A percentile compares a stretch with the other conserved stretches of the same genome.
phyloP scores from a whole-genome alignment of 805 yeast species.

The Maudiozyma pseudohumilis region DNA sequence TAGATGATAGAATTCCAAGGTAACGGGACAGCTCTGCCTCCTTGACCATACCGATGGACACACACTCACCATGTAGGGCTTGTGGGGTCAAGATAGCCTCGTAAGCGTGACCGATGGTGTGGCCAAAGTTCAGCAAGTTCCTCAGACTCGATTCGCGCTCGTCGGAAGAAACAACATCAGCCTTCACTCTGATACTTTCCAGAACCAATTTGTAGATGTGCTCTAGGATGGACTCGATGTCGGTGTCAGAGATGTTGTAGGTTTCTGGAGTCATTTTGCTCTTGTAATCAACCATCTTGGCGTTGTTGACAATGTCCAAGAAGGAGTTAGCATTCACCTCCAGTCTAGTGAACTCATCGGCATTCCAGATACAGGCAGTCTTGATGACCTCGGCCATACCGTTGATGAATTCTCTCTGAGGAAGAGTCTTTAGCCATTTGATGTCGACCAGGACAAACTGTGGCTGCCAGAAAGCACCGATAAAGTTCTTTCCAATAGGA shows the following conservation, averaged over 20 bases:
- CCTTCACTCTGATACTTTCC: slow-evolving; percentile 84
- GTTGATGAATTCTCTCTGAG: slow-evolving; percentile 87
- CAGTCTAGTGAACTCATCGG: slow-evolving; percentile 71
- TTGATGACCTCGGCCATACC: slow-evolving; percentile 98
- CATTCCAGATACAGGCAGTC: slow-evolving; percentile 98
- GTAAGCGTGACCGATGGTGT: slow-evolving; percentile 94
- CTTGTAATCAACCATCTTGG: slow-evolving; percentile 7
- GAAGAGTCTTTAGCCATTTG: slow-evolving; percentile 75
- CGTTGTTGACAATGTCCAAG: slow-evolving; percentile 49
- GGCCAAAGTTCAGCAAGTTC: slow-evolving; percentile 90
- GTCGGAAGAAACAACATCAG: slow-evolving; percentile 85
- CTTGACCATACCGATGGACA: slow-evolving; percentile 88
- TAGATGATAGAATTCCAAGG: slow-evolving; percentile 79
- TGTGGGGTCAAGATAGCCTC: slow-evolving; percentile 97
- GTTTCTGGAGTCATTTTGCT: slow-evolving; percentile 9
- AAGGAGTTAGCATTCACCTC: slow-evolving; percentile 67
- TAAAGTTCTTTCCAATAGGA: slow-evolving; percentile 87
- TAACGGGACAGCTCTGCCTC: slow-evolving; percentile 96
- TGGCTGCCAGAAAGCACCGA: slow-evolving; percentile 98
- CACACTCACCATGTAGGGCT: slow-evolving; percentile 97
- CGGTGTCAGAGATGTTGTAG: slow-evolving; percentile 39
- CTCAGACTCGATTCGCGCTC: slow-evolving; percentile 93
- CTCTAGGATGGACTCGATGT: slow-evolving; percentile 58
- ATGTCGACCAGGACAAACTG: slow-evolving; percentile 79
- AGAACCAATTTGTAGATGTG: slow-evolving; percentile 70